phyloP scores from a whole-genome alignment of 2,329 filamentous ascomycete species.

The Penicillium sp. region DNA sequence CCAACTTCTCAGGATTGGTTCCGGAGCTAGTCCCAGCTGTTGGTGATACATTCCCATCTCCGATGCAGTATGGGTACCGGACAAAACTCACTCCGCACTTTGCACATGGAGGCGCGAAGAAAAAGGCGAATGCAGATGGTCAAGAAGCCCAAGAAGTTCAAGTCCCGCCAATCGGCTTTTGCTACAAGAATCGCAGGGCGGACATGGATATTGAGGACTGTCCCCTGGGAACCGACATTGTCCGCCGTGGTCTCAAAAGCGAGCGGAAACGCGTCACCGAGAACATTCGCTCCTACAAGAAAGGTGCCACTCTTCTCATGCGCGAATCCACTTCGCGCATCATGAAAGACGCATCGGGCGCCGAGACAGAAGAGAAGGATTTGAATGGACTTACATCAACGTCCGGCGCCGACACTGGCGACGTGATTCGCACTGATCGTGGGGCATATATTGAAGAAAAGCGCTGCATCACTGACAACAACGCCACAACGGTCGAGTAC shows the following conservation, averaged over 20 bases:
- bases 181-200: conserved; percentile 69
- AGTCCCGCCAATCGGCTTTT: conserved; percentile 82
- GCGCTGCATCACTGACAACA: conserved; percentile 81
- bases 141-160: conserved; percentile 49
- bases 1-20: conserved; percentile 79
- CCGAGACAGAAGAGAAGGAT: conserved; percentile 15
- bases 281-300: conserved; percentile 65
- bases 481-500: conserved; percentile 78
- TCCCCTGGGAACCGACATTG: conserved; percentile 83
- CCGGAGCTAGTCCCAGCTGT: conserved; percentile 69
- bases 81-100: conserved; percentile 98
- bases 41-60: conserved; percentile 80
- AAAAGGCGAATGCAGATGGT: conserved; percentile 47
- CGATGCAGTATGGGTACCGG: conserved; percentile 85
- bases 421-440: conserved; percentile 51
- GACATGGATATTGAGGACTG: conserved; percentile 97
- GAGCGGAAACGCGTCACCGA: conserved; percentile 70
- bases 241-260: conserved; percentile 69
- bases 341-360: conserved; percentile 20
- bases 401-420: conserved; percentile 29
- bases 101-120: conserved; percentile 59
- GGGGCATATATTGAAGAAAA: conserved; percentile 68
- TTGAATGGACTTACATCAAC: conserved; percentile 24
- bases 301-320: conserved; percentile 80
- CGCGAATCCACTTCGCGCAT: conserved; percentile 73